A percentile compares a stretch with the other conserved stretches of the same genome.
These are phyloP conservation scores for Baudoinia panamericana DNA, from an alignment of 495 filamentous ascomycete genomes.

Conservation along the genomic window DNA sequence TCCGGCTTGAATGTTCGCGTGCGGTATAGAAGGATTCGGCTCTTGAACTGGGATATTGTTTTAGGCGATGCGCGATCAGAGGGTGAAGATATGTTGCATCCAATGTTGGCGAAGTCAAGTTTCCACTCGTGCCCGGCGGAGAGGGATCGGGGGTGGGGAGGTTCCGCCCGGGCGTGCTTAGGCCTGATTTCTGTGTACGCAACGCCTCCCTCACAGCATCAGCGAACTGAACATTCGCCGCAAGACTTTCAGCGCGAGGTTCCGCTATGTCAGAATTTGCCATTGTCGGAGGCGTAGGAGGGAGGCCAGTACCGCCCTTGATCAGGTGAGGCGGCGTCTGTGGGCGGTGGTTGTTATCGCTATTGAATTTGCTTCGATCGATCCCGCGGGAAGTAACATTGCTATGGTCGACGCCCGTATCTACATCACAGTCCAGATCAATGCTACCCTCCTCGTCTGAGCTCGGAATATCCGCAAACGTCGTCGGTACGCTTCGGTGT, in stretches of 20 bases:
- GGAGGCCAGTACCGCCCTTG: conserved; percentile 9
- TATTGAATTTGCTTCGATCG: no score
- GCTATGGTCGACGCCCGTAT: conserved; percentile 17
- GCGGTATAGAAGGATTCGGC: conserved; percentile 31
- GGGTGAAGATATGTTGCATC: conserved; percentile 2
- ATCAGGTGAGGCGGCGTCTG: conserved; percentile 4
- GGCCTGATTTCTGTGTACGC: conserved; percentile 18
- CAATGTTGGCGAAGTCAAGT: conserved; percentile 10
- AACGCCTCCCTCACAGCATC: conserved; percentile 18
- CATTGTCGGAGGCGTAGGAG: conserved; percentile 20
- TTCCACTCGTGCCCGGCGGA: conserved; percentile 24
- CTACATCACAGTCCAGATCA: neutral
- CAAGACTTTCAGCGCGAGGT: neutral
- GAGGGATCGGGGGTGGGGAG: conserved; percentile 27
- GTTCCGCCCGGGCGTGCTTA: conserved; percentile 25
- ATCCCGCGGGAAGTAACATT: no score
- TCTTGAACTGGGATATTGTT: conserved; percentile 20
- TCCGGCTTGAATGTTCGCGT: conserved; percentile 22
- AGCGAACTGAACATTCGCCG: conserved; percentile 6
- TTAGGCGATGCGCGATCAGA: neutral
- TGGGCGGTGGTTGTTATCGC: no score
- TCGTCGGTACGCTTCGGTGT: neutral
- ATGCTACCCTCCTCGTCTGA: conserved; percentile 5
- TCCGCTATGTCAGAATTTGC: conserved; percentile 7
- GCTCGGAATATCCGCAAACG: conserved; percentile 2